Evolutionary conservation across 148 eudicot genomes (phyloP), one percentile per base, ranked within the genome.

Genomic region (Pharnaceum exiguum): DNA sequence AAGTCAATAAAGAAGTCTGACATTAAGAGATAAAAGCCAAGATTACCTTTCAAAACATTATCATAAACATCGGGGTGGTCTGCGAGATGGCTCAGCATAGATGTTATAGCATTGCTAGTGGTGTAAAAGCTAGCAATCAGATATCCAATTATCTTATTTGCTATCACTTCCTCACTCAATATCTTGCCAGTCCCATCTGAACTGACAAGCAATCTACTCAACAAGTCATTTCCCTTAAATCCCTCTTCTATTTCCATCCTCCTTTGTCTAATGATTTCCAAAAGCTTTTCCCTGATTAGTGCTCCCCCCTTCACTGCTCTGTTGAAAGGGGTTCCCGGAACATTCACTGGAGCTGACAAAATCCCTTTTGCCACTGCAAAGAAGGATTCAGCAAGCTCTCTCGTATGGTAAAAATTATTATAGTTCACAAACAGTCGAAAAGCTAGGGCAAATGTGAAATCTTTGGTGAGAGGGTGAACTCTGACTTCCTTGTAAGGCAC

Each of bases 81-180:
- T 10, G 66, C 65, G 29, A 71, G 75, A 43, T 54, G 25, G 49
- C 43, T 46, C 7, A 71, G 10, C 4, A 65, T 46, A 26, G 65
- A 59, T 2, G 75, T 64, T 5, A 71, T 58, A 6, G 75, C 40
- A 15, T 19, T 42, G 15, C 65, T 65, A 4, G 75, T 44, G 19
- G 75, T 71, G 23, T 71, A 67, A 12, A 64, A 60, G 2, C 70
- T 48, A n/a, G 66, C 70, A 39, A 65, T 22, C 43, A 71, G 33
- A 39, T 39, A 55, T 8, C 71, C 68, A 35, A 73, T 35, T 3
- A 66, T 66, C 46, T 60, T 62, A 21, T 61, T 62, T 11, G 60
- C 71, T 22, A 72, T 66, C 26, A 59, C 71, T 47, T 67, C 53
- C 26, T 74, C 75, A 51, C 65, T 67, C 44, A 63, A 55, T 15